Base-by-base conservation (phyloP, 148 eudicot genomes). In the Cornus kousa region DNA sequence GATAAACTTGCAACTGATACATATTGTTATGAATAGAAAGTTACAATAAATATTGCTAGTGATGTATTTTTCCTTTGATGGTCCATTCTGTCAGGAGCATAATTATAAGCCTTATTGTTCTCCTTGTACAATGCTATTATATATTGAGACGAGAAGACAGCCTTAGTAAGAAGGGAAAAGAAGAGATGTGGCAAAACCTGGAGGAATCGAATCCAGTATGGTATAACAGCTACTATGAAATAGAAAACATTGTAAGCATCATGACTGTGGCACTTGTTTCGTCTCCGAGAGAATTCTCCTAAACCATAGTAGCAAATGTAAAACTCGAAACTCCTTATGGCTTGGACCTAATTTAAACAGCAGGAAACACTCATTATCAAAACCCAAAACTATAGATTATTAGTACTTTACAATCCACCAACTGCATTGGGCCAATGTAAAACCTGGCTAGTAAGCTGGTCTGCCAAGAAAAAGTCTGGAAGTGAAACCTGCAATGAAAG, bases 201-300 rank as follows among this genome's bases (percentile, higher is more conserved):
- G 67, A 94, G 87, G 84, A 87, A 89, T 70, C 97, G 95, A 65
- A 88, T 78, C 93, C 98, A 94, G 76, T 89, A 92, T 28, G 98
- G 98, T 77, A 91, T 73, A 65, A 90, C 80, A 10, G 95, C 98
- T 74, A 92, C 55, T 71, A 94, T 80, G 81, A 83, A 89, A 71
- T 92, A 92, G 86, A 94, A 94, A 72, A 82, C 84, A 69, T 85
- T 89, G 81, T 87, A 94, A 68, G 77, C 88, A 80, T 81, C 90
- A 73, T 71, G 77, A 33, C 50, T 76, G 48, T 80, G 87, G 82
- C 98, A 94, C 78, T 77, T 88, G 80, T 80, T 85, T 70, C 57
- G 74, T 62, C 80, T 85, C 71, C 67, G 67, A 76, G 82, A 71
- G 73, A 79, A 79, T 73, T 80, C 74, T 40, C 81, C 86, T 80